phyloP scores from a whole-genome alignment of 805 yeast genomes.

The Sungouiella thailandica region DNA sequence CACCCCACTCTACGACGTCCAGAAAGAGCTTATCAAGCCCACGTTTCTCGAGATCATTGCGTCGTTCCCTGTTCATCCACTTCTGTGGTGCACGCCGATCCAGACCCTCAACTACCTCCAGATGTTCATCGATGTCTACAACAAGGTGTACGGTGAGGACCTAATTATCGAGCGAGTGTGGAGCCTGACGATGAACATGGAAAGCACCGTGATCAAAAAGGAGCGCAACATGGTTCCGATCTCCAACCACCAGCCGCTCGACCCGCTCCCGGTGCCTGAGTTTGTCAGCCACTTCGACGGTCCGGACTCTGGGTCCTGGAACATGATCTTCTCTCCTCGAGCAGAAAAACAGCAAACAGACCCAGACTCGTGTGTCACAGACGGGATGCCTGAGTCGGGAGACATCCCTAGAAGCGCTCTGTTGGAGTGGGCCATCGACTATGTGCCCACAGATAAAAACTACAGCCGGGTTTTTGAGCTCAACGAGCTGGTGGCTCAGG shows the following conservation, averaged over 20 bases:
- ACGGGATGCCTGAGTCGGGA: too few species aligned
- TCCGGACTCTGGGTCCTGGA: not conserved
- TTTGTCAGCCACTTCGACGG: slow-evolving; percentile 10
- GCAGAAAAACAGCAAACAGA: not conserved
- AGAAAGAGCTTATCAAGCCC: slow-evolving; percentile 8
- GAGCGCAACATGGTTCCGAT: slow-evolving; percentile 1
- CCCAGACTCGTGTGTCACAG: too few species aligned
- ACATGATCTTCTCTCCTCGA: not conserved
- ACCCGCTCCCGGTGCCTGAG: slow-evolving; percentile 6
- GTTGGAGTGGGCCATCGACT: not conserved
- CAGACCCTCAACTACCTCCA: slow-evolving; percentile 14
- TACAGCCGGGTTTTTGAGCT: slow-evolving; percentile 2
- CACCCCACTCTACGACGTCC: slow-evolving; percentile 7
- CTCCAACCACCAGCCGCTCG: not conserved
- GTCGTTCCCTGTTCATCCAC: slow-evolving; percentile 5
- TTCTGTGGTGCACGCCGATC: slow-evolving; percentile 12
- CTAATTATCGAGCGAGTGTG: slow-evolving; percentile 8
- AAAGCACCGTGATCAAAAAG: slow-evolving; percentile 9
- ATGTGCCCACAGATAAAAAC: not conserved
- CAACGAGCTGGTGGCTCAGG: slow-evolving; percentile 12
- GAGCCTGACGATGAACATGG: slow-evolving; percentile 3
- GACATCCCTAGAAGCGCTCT: too few species aligned
- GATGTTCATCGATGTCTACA: slow-evolving; percentile 12
- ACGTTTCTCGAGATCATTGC: slow-evolving; percentile 7
- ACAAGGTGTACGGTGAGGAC: slow-evolving; percentile 11